phyloP scores from a whole-genome alignment of 2,329 filamentous ascomycete species.

The Alternaria incomplexa region DNA sequence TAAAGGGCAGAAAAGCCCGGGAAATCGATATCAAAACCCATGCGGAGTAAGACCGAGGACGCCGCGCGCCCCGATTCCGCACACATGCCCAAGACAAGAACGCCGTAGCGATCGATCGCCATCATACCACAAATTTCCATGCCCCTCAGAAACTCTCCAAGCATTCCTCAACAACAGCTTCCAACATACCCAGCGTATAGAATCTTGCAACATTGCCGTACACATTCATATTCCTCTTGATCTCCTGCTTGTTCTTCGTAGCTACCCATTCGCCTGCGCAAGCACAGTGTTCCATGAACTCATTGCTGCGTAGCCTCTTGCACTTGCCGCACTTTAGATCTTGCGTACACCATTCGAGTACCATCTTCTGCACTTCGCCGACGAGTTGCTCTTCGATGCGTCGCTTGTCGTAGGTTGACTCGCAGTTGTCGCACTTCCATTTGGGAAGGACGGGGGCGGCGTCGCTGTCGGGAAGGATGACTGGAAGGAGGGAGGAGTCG shows the following conservation, averaged over 20 bases:
- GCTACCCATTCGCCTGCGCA: constrained; percentile 87
- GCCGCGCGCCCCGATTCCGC: not conserved
- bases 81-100: not conserved
- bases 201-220: constrained; percentile 76
- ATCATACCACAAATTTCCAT: not conserved
- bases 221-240: constrained; percentile 70
- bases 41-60: not conserved
- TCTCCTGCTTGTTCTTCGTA: constrained; percentile 70
- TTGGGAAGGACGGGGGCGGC: constrained; percentile 59
- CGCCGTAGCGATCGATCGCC: not conserved
- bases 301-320: constrained; percentile 73
- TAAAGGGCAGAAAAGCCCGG: not conserved
- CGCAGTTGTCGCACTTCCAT: constrained; percentile 81
- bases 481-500: constrained; percentile 78
- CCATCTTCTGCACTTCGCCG: constrained; percentile 73
- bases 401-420: constrained; percentile 76
- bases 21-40: not conserved
- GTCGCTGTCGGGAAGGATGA: constrained; percentile 43
- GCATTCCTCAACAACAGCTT: constrained; percentile 73
- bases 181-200: constrained; percentile 83
- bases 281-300: constrained; percentile 95
- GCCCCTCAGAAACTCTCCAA: constrained; percentile 50
- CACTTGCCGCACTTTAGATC: constrained; percentile 86
- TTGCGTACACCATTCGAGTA: constrained; percentile 84
- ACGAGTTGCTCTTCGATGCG: constrained; percentile 84